Percentiles rank a stretch among this genome's conserved stretches.
These are phyloP conservation scores for Irpex sp. DNA, from an alignment of 1,284 basidiomycete genomes.

Conservation along the genomic window DNA sequence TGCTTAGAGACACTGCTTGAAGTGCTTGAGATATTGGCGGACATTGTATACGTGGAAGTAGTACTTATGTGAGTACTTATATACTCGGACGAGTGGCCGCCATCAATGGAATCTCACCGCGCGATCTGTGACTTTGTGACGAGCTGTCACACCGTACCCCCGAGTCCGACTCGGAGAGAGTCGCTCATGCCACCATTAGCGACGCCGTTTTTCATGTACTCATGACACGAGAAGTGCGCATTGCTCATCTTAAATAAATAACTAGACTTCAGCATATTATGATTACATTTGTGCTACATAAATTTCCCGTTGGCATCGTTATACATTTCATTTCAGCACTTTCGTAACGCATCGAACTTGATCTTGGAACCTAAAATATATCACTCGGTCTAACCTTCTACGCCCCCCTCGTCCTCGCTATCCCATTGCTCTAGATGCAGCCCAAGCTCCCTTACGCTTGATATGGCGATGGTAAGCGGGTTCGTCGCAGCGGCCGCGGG, in stretches of 20 bases:
- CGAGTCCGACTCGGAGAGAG: too few relatives aligned
- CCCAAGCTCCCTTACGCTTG: conserved; percentile 67
- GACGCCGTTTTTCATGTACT: too few relatives aligned
- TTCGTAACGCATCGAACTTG: not conserved
- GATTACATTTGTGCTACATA: not conserved
- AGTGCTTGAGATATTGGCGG: not conserved
- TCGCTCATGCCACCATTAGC: too few relatives aligned
- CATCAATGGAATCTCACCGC: too few relatives aligned
- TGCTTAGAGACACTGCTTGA: not conserved
- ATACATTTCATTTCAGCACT: not conserved
- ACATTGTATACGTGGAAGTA: not conserved
- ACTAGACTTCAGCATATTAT: not conserved
- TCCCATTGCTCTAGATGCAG: conserved; percentile 45
- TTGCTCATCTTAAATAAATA: not conserved
- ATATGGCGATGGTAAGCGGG: conserved; percentile 61
- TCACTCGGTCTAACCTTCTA: not conserved
- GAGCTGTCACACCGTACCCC: too few relatives aligned
- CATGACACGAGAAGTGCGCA: too few relatives aligned
- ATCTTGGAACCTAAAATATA: too few relatives aligned
- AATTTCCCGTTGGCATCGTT: not conserved
- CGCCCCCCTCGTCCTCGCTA: conserved; percentile 33
- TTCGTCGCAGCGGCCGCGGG: conserved; percentile 34
- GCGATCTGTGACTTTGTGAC: too few relatives aligned
- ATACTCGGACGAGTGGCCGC: too few relatives aligned
- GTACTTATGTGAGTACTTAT: too few relatives aligned